Percentiles rank a stretch among this genome's conserved stretches.
Evolutionary conservation across 768 basidiomycete species (phyloP).

Genomic region (Trametopsis cervina): DNA sequence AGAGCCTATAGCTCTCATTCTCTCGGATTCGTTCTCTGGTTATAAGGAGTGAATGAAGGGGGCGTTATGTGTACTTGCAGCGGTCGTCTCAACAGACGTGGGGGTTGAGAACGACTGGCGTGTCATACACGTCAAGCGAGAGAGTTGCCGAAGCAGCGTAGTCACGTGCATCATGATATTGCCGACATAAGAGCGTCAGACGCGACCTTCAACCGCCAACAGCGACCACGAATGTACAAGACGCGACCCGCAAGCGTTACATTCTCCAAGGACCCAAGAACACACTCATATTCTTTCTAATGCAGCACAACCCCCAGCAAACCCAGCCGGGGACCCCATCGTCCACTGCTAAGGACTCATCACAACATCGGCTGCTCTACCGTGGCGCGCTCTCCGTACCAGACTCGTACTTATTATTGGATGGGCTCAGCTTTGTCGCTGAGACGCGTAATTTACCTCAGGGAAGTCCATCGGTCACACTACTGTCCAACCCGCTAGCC

Average conservation of each 20-base stretch:
- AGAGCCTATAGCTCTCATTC: constrained; percentile 14
- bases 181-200: too few species aligned
- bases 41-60: neutral
- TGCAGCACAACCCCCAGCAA: neutral
- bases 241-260: too few species aligned
- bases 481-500: constrained; percentile 65
- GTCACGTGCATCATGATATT: neutral
- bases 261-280: too few species aligned
- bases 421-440: constrained; percentile 61
- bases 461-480: constrained; percentile 14
- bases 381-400: constrained; percentile 69
- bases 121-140: too few species aligned
- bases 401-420: constrained; percentile 64
- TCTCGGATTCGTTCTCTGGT: too few species aligned
- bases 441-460: neutral
- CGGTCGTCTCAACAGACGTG: neutral
- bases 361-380: constrained; percentile 56
- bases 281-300: neutral
- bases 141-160: too few species aligned
- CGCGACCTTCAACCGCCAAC: too few species aligned
- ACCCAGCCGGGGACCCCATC: neutral
- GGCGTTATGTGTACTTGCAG: neutral
- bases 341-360: neutral
- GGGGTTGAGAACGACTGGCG: too few species aligned
- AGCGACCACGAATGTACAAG: too few species aligned